Evolutionary conservation across 352 stramenopile genomes (phyloP), one percentile per base, ranked within the genome.

Genomic region (Globisporangium apiculatum): DNA sequence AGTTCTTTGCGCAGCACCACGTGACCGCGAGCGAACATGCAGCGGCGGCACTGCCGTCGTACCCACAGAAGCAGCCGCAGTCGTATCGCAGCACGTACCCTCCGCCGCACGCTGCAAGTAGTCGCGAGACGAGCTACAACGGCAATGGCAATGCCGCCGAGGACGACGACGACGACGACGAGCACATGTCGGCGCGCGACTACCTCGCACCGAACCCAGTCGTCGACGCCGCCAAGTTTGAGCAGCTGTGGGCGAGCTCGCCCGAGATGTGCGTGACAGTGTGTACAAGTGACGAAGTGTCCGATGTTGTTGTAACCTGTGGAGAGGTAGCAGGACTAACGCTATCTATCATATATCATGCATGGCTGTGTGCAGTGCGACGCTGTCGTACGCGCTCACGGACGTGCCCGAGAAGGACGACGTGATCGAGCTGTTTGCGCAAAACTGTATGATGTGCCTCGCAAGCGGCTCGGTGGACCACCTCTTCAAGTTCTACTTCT

Each of bases 401-500:
- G 69, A 76, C 18, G 68, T 87, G 10, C 83, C 78, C 5, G 79
- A 88, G 43, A 77, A 89, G 42, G 80, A 93, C 43, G 72, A 84
- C 48, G 71, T 95, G 58, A 93, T 95, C 56, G 73, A 73, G 9
- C 60, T 76, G 15, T 94, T 95, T 63, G 56, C 75, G 0, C 73
- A 71, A 50, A 85, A 90, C 48, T 82, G 70, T 38, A 58, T 95
- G 46, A 80, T 70, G 66, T 95, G 86, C 68, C 66, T 95, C 58
- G 86, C 86, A 18, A 92, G 82, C 53, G 86, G 86, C 12, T 73
- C 74, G 12, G 62, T 93, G 43, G 67, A 88, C 14, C 77, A 75
- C 47, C 53, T 87, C 17, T 71, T 92, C 69, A 95, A 95, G 64
- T 95, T 95, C 50, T 95, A 85, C 68, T 95, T 95, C 61, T 93